phyloP scores from a whole-genome alignment of 768 basidiomycete genomes.

The Russula brevipes region DNA sequence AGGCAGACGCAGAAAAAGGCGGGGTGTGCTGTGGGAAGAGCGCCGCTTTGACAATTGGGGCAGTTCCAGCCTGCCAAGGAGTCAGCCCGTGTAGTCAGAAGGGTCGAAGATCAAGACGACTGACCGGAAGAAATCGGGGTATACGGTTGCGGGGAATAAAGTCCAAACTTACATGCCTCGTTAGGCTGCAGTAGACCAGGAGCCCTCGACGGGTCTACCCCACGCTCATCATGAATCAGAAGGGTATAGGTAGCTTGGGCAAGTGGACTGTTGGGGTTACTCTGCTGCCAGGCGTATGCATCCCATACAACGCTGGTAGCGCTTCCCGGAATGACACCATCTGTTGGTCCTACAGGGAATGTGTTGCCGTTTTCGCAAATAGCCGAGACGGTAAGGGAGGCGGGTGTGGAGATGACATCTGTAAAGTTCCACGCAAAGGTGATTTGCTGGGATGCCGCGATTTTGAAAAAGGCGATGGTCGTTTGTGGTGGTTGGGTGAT shows the following conservation, averaged over 20 bases:
- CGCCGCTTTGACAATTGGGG: constrained; percentile 41
- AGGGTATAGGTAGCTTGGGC: constrained; percentile 74
- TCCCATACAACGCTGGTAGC: constrained; percentile 78
- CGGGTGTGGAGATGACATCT: constrained; percentile 61
- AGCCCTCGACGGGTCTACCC: constrained; percentile 50
- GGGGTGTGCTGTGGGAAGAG: constrained; percentile 42
- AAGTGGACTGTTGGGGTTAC: constrained; percentile 57
- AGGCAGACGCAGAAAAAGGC: constrained; percentile 50
- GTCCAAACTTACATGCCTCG: constrained; percentile 67
- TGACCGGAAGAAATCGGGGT: constrained; percentile 54
- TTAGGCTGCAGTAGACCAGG: constrained; percentile 69
- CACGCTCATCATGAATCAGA: constrained; percentile 77
- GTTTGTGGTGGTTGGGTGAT: constrained; percentile 80
- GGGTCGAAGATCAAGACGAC: constrained; percentile 22
- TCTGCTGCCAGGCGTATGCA: constrained; percentile 65
- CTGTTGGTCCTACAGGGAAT: constrained; percentile 77
- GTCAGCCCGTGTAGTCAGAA: background rate
- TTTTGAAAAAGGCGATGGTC: constrained; percentile 83
- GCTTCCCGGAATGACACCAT: constrained; percentile 65
- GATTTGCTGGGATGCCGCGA: constrained; percentile 64
- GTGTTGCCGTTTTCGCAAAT: constrained; percentile 84
- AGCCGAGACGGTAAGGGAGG: constrained; percentile 73
- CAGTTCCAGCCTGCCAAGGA: constrained; percentile 50
- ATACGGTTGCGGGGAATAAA: constrained; percentile 75
- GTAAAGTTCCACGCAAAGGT: constrained; percentile 94